These are phyloP conservation scores for Pythium rhizo-oryzae DNA, from an alignment of 352 stramenopile species.

Conservation along the genomic window DNA sequence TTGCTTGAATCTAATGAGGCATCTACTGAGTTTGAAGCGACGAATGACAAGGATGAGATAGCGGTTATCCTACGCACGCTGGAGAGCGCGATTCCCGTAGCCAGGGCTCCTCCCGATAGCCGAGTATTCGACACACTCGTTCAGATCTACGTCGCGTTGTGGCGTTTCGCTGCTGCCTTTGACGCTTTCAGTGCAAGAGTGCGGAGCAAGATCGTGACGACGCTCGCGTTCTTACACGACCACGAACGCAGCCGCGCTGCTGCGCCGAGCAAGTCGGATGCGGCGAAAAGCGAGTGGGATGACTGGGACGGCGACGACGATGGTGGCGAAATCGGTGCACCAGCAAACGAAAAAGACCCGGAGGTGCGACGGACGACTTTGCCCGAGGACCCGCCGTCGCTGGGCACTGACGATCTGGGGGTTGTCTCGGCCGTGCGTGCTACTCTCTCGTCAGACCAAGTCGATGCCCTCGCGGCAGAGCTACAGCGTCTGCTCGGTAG, in stretches of 20 bases:
- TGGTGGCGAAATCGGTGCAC: neutral
- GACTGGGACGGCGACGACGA: conserved; percentile 25
- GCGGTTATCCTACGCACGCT: conserved; percentile 7
- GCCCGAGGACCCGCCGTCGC: neutral
- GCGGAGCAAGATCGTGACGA: conserved; percentile 3
- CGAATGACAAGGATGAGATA: neutral
- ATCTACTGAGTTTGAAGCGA: neutral
- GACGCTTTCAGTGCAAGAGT: neutral
- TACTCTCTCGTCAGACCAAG: neutral
- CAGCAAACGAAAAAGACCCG: neutral
- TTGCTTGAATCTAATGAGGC: conserved; percentile 23
- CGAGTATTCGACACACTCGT: neutral
- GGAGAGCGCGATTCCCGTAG: neutral
- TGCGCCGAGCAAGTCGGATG: neutral
- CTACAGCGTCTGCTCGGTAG: neutral
- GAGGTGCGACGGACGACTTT: neutral
- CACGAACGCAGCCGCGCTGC: neutral
- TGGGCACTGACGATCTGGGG: neutral
- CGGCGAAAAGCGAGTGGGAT: conserved; percentile 20
- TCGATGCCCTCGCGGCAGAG: neutral
- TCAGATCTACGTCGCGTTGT: conserved; percentile 18
- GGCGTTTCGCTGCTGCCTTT: neutral
- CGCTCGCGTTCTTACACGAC: neutral
- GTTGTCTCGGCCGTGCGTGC: neutral
- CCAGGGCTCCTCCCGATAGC: neutral